Evolutionary conservation across 1,284 basidiomycete genomes (phyloP).

Genomic region (Moniliophthora roreri): DNA sequence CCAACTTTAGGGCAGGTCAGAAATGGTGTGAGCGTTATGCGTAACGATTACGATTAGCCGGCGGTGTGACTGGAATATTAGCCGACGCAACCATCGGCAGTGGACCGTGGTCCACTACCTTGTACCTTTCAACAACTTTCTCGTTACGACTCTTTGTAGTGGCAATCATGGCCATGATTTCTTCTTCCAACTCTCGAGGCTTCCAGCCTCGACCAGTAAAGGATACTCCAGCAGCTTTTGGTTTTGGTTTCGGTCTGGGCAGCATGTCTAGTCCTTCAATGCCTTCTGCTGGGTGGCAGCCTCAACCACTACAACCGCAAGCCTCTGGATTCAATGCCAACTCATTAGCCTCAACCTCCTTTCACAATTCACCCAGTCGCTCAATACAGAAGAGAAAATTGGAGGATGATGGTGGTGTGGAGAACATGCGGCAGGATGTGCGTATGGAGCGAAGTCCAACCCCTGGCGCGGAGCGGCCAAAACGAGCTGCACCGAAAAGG

Average conservation of each 20-base stretch:
- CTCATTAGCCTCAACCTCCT: slow-evolving; percentile 38
- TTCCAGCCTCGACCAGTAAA: slow-evolving; percentile 62
- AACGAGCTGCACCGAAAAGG: slow-evolving; percentile 66
- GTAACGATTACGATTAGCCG: slow-evolving; percentile 17
- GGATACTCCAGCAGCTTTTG: slow-evolving; percentile 64
- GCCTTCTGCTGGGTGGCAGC: slow-evolving; percentile 24
- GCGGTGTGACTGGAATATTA: slow-evolving; percentile 12
- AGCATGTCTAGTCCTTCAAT: slow-evolving; percentile 36
- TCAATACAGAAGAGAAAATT: slow-evolving; percentile 56
- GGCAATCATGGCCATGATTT: slow-evolving; percentile 67
- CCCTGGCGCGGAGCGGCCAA: slow-evolving; percentile 58
- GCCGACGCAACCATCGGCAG: slow-evolving; percentile 13
- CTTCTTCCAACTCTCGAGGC: slow-evolving; percentile 57
- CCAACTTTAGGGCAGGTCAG: slow-evolving; percentile 39
- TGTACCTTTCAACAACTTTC: slow-evolving; percentile 19
- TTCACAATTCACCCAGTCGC: slow-evolving; percentile 37
- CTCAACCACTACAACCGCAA: slow-evolving; percentile 32
- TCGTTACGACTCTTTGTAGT: slow-evolving; percentile 20
- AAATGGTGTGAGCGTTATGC: no score
- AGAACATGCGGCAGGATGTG: slow-evolving; percentile 48
- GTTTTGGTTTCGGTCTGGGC: slow-evolving; percentile 68
- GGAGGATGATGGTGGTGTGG: slow-evolving; percentile 56
- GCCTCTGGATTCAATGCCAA: slow-evolving; percentile 53
- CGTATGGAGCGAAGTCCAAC: slow-evolving; percentile 82
- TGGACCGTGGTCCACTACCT: slow-evolving; percentile 4